Percentiles rank a stretch among this genome's conserved stretches.
Conservation (phyloP, 208 protist species). For the Leishmania turanica region DNA sequence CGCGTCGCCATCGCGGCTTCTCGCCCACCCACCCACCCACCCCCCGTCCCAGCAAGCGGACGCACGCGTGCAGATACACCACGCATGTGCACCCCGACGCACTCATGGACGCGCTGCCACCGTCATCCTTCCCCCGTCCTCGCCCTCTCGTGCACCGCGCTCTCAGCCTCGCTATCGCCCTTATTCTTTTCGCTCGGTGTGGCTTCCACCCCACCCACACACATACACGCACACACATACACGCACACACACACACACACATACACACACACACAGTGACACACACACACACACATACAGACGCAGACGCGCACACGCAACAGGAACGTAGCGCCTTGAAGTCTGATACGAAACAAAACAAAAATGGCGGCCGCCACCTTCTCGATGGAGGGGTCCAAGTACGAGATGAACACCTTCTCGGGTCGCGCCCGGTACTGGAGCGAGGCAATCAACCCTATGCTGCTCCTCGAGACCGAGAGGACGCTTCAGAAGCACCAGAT, state of each 20-base stretch:
- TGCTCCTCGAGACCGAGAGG: constrained; percentile 65
- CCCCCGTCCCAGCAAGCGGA: background rate
- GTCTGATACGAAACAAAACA: no score
- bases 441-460: constrained; percentile 79
- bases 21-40: no score
- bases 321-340: background rate
- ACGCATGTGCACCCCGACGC: background rate
- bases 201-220: no score
- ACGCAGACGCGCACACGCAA: background rate
- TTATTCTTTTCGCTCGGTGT: no score
- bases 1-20: background rate
- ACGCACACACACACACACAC: no score
- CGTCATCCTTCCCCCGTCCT: background rate
- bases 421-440: constrained; percentile 89
- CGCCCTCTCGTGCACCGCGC: background rate
- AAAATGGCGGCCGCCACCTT: constrained; percentile 29
- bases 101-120: background rate
- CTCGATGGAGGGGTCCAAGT: constrained; percentile 63
- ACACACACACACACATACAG: constrained; percentile 4
- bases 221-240: no score
- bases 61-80: background rate
- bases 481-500: constrained; percentile 47
- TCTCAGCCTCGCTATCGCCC: background rate
- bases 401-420: constrained; percentile 80
- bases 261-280: background rate